These are phyloP conservation scores for Candida michaelii DNA, from an alignment of 805 yeast species.

Conservation along the genomic window DNA sequence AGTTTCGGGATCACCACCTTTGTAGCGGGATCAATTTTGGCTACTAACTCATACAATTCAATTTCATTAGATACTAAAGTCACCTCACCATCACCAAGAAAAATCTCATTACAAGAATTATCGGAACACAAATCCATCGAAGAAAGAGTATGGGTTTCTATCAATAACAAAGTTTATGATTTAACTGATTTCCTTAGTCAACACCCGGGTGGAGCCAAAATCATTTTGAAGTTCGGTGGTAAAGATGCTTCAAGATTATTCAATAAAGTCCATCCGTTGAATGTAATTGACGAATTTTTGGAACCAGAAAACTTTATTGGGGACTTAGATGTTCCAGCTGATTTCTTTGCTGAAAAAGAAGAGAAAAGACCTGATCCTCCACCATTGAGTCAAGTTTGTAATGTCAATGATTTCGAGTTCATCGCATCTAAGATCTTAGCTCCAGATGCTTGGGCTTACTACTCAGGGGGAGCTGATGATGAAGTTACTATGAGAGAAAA, in stretches of 20 bases:
- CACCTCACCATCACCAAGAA: neutral
- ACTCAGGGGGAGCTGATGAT: conserved; percentile 50
- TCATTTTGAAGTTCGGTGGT: conserved; percentile 57
- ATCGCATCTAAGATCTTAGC: conserved; percentile 37
- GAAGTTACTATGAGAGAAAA: conserved; percentile 47
- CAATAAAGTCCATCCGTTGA: conserved; percentile 40
- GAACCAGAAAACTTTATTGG: conserved; percentile 5
- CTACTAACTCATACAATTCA: neutral
- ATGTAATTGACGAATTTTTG: conserved; percentile 12
- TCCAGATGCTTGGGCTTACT: conserved; percentile 35
- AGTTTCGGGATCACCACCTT: conserved; percentile 2
- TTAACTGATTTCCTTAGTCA: conserved; percentile 71
- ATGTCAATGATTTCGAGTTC: conserved; percentile 39
- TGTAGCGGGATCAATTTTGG: neutral
- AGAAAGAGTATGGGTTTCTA: conserved; percentile 31
- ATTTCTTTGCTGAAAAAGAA: conserved; percentile 2
- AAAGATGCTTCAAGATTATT: conserved; percentile 57
- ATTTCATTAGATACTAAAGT: conserved; percentile 5
- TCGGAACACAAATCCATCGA: conserved; percentile 13
- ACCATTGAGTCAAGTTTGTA: conserved; percentile 29
- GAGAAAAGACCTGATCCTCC: conserved; percentile 21
- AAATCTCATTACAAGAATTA: conserved; percentile 15
- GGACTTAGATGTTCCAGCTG: conserved; percentile 7
- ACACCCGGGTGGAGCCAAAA: conserved; percentile 69
- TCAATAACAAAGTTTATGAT: conserved; percentile 71